Evolutionary conservation across 164 flowering plant species (phyloP), one percentile per base, ranked within the genome.

Genomic region (Chimonanthus salicifolius): DNA sequence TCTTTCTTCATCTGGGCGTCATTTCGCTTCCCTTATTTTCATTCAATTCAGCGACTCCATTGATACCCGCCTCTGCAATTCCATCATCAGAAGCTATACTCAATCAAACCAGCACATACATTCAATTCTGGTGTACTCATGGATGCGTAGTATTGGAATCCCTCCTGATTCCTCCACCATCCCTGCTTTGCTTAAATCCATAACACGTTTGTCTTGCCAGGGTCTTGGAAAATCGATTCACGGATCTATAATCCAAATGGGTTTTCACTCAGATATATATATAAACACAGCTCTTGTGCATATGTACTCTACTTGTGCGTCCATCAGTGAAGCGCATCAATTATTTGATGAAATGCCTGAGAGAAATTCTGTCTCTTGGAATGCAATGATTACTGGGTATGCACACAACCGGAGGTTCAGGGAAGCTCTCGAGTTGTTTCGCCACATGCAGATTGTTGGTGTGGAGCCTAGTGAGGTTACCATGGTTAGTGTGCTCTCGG

Each of bases 381-480:
- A 33, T 33, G 79, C 83, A 1, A 72, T 85, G 71, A 75, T 85
- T 15, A 79, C 78, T 50, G 86, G 84, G 9, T 85, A 72, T 62
- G 54, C 76, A 9, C 80, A 83, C 60, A 76, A 73, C 70, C 33
- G 33, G 33, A 0, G 16, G 15, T 54, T 54, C 13, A 16, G 16
- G 10, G 15, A 54, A 16, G 60, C 60, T 8, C 15, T 54, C 11
- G 9, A 54, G 10, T 16, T 54, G 10, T 54, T 54, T 54, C 10
- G n/a, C 15, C 15, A 10, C 16, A 54, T 54, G 60, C 10, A 54
- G 60, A 16, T 16, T 54, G 60, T 10, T 10, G 16, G 16, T 1
- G 80, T 80, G 67, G 80, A 67, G 76, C 78, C 84, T 16, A 82
- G 82, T 78, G 88, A 85, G 75, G 87, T 70, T 16, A 78, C 85